Evolutionary conservation across 2,329 filamentous ascomycete genomes (phyloP), one percentile per base, ranked within the genome.

Genomic region (Diaporthe capsici): DNA sequence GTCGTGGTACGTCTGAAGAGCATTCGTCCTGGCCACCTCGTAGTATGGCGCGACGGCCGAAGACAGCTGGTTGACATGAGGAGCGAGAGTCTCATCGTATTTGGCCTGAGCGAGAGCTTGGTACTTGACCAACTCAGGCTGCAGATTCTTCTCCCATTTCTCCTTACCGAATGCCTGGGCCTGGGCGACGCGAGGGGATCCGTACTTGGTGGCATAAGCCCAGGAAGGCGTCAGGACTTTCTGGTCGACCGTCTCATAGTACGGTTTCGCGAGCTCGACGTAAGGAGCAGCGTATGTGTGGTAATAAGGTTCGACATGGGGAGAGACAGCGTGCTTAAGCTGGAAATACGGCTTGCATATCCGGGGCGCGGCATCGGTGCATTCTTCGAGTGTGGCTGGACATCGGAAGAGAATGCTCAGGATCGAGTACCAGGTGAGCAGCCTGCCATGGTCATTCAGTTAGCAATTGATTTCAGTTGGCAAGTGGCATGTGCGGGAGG

Each of bases 401-500:
- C 96, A 99, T 77, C 93, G 91, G 83, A 99, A 94, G 76, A 96
- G 85, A 73, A 97, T 86, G 34, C 94, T 97, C 77, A 95, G 84
- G 78, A 98, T 92, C 49, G 92, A 90, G 83, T 97, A 98, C 96
- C 96, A 99, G 28, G 95, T 93, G 75, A 93, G 84, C 60, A 98
- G 84, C 81, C 96, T 96, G 78, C 49, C 51, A 63, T 61, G 73
- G 12, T 25, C 20, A 34, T 22, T 49, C 34, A 25, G 68, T 75
- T 55, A 75, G 73, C 72, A 55, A 74, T 63, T 74, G 39, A 76
- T 65, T 73, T 51, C 53, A 39, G 34, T 58, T 60, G 12, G 49
- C 72, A 28, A 63, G 28, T 10, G 25, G 65, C 39, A 57, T 76
- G 65, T 28, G 44, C 13, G 25, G 8, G 55, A 39, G 7, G 51